Base-by-base conservation (phyloP, 2,329 filamentous ascomycete genomes). In the Emergomyces orientalis region DNA sequence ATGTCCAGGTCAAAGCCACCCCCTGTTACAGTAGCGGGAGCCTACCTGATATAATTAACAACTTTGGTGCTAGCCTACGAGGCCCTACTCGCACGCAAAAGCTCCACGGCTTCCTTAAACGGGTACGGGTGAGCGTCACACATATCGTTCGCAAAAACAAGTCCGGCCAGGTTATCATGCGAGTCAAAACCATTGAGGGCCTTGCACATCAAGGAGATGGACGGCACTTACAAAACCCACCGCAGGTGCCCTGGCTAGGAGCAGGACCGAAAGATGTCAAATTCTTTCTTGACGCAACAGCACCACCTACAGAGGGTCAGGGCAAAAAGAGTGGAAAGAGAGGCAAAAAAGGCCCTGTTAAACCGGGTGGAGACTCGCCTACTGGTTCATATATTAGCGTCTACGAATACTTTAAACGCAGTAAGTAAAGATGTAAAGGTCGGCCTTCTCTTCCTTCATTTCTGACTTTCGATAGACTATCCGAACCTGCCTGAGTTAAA, bases 1-100 rank as follows among this genome's bases (percentile, higher is more conserved):
- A 88, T 63, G 75, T 88, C 2, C 86, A 88, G 63, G 84, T 87
- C 32, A 83, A 83, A 9, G 81, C 82, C 54, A 78, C 79, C 2
- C 83, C 84, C 0, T 87, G 85, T 68, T 85, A 84, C 71, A 77
- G 82, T 65, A 67, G 77, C 1, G 77, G 76, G 0, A 71, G 73
- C 2, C 71, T 86, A 25, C 62, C 59, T 2, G 41, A 66, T 0
- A 62, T 81, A 0, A 76, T 82, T 13, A 43, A 60, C 0, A 69
- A 71, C 32, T 74, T 49, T 37, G 17, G 11, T 56, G 49, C 27
- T 25, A 17, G 11, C 32, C 19, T 39, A 74, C 54, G 69, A 71
- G 11, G 63, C 63, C 3, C 67, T 63, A 62, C 51, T 69, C 66
- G 49, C 65, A 65, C 65, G 62, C 3, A 67, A 67, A 51, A 59